Conservation (phyloP, 2,329 filamentous ascomycete species). For the Pyrenophora tritici-repentis region DNA sequence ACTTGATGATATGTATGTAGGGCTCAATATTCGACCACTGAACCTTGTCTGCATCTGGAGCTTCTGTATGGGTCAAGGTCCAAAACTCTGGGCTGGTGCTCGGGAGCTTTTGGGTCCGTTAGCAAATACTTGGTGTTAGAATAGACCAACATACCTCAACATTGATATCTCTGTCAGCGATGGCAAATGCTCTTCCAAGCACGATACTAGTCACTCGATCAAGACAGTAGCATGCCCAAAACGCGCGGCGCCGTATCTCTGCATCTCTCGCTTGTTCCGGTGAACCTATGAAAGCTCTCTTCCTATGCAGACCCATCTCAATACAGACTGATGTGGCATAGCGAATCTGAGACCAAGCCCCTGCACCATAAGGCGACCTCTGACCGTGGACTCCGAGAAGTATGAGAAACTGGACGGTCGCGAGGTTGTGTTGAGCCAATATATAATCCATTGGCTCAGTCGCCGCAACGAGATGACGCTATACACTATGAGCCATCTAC, state of each 20-base stretch:
- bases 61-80: constrained; percentile 28
- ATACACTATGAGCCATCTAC: background rate
- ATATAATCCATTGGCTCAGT: constrained; percentile 34
- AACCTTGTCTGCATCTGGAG: constrained; percentile 11
- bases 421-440: constrained; percentile 30
- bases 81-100: constrained; percentile 25
- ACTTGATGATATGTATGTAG: constrained; percentile 35
- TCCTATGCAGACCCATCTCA: constrained; percentile 34
- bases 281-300: constrained; percentile 25
- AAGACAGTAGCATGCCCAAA: constrained; percentile 37
- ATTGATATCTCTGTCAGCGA: constrained; percentile 35
- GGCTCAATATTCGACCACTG: constrained; percentile 33
- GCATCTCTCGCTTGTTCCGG: constrained; percentile 21
- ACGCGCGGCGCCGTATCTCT: constrained; percentile 30
- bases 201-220: constrained; percentile 34
- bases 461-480: constrained; percentile 29
- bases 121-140: background rate
- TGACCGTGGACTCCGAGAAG: constrained; percentile 34
- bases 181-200: constrained; percentile 32
- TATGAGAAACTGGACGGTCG: constrained; percentile 33
- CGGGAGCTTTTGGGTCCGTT: constrained; percentile 22
- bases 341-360: constrained; percentile 34
- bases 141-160: constrained; percentile 24
- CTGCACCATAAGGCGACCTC: constrained; percentile 34
- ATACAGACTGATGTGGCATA: constrained; percentile 36